Evolutionary conservation across 148 eudicot genomes (phyloP).

Genomic region (Nyssa sinensis): DNA sequence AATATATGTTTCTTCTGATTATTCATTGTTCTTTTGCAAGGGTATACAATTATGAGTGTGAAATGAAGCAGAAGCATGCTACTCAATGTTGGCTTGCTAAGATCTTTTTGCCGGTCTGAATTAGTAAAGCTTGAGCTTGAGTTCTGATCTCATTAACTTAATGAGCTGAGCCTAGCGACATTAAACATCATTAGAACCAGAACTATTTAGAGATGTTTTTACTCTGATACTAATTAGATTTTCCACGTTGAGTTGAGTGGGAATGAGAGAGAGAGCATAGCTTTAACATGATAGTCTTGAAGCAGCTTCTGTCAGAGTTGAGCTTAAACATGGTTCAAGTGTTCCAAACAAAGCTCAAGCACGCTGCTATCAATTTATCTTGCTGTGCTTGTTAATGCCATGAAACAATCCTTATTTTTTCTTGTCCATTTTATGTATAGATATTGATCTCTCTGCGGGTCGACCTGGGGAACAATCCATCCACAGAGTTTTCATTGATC

Average conservation of each 20-base stretch:
- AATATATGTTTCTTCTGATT: too few relatives aligned
- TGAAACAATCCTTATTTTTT: not conserved
- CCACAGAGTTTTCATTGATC: conserved; percentile 88
- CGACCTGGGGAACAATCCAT: conserved; percentile 90
- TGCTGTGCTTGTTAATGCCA: not conserved
- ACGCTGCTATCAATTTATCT: not conserved
- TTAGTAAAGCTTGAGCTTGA: not conserved
- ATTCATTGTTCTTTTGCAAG: too few relatives aligned
- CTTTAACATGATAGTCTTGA: not conserved
- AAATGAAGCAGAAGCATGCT: too few relatives aligned
- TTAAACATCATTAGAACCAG: not conserved
- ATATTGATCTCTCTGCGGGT: conserved; percentile 86
- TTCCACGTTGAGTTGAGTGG: not conserved
- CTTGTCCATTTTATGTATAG: conserved; percentile 28
- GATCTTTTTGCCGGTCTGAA: not conserved
- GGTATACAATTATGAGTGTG: too few relatives aligned
- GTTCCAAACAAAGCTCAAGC: not conserved
- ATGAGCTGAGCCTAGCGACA: not conserved
- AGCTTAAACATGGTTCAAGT: not conserved
- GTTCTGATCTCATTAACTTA: not conserved
- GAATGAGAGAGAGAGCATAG: too few relatives aligned
- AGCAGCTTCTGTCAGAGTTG: not conserved
- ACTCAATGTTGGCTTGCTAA: not conserved
- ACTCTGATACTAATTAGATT: not conserved
- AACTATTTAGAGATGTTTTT: not conserved